phyloP scores from a whole-genome alignment of 1,284 basidiomycete species.

The Sphagnurus paluster region DNA sequence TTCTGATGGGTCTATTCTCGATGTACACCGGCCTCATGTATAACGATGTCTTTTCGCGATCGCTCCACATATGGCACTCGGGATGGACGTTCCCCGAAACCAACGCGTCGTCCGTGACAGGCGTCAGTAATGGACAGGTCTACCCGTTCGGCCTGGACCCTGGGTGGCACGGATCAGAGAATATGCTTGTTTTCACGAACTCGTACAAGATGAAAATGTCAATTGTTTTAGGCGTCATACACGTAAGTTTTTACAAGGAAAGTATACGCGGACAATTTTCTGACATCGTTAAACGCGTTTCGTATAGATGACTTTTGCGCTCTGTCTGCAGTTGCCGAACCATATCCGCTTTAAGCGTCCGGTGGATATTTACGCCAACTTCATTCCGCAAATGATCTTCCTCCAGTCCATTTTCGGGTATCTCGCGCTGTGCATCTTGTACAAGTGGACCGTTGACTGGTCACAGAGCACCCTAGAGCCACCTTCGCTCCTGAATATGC shows the following conservation, averaged over 20 bases:
- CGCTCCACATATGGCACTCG: slow-evolving; percentile 85
- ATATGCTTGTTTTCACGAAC: slow-evolving; percentile 92
- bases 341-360: slow-evolving; percentile 90
- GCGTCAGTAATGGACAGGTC: slow-evolving; percentile 59
- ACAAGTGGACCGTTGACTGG: slow-evolving; percentile 99
- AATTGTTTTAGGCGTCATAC: slow-evolving; percentile 94
- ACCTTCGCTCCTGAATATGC: slow-evolving; percentile 93
- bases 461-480: slow-evolving; percentile 67
- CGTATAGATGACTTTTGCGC: slow-evolving; percentile 93
- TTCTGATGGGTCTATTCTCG: slow-evolving; percentile 96
- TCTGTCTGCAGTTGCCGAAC: slow-evolving; percentile 95
- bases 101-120: slow-evolving; percentile 49
- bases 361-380: slow-evolving; percentile 89
- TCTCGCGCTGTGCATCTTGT: slow-evolving; percentile 91
- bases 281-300: slow-evolving; percentile 12
- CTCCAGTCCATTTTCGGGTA: slow-evolving; percentile 98
- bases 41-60: slow-evolving; percentile 98
- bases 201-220: slow-evolving; percentile 99
- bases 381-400: slow-evolving; percentile 97
- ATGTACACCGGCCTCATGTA: slow-evolving; percentile 97
- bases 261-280: slow-evolving; percentile 17
- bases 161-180: slow-evolving; percentile 93
- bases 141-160: slow-evolving; percentile 97
- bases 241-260: slow-evolving; percentile 59
- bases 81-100: slow-evolving; percentile 83